phyloP scores from a whole-genome alignment of 2,329 filamentous ascomycete species.

The Arthrobotrys entomopaga region DNA sequence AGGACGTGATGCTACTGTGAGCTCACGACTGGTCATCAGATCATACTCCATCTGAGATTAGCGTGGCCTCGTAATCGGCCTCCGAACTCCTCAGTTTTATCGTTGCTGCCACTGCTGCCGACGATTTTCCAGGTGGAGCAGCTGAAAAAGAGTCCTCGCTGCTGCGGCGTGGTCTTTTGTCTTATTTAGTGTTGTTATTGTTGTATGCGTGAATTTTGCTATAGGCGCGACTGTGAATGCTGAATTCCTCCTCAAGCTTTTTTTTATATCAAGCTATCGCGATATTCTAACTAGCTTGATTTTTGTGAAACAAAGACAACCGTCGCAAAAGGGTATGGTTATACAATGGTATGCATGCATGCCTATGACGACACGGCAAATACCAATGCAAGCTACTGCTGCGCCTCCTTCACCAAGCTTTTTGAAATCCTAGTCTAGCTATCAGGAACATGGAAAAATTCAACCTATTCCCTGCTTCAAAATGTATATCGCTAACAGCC shows the following conservation, averaged over 20 bases:
- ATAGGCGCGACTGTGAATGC: neutral
- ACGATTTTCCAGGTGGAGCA: slow-evolving; percentile 1
- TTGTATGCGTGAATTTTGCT: slow-evolving; percentile 14
- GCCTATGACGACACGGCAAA: neutral
- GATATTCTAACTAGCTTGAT: neutral
- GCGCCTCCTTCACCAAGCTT: neutral
- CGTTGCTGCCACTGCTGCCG: neutral
- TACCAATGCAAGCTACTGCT: neutral
- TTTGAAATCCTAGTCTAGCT: neutral
- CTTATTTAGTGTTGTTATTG: neutral
- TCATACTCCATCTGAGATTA: neutral
- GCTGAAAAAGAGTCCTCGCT: neutral
- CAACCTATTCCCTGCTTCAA: neutral
- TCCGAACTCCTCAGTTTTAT: neutral
- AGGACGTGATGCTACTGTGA: no score
- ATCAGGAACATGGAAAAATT: slow-evolving; percentile 5
- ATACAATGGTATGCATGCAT: neutral
- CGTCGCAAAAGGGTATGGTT: no score
- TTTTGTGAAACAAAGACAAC: neutral
- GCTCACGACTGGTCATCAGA: neutral
- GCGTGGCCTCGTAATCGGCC: neutral
- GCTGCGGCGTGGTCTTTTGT: neutral
- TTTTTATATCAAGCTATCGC: slow-evolving; percentile 12
- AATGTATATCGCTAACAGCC: neutral
- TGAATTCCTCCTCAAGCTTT: slow-evolving; percentile 4